phyloP scores from a whole-genome alignment of 2,329 filamentous ascomycete genomes.

The Ophiostoma perfectum region DNA sequence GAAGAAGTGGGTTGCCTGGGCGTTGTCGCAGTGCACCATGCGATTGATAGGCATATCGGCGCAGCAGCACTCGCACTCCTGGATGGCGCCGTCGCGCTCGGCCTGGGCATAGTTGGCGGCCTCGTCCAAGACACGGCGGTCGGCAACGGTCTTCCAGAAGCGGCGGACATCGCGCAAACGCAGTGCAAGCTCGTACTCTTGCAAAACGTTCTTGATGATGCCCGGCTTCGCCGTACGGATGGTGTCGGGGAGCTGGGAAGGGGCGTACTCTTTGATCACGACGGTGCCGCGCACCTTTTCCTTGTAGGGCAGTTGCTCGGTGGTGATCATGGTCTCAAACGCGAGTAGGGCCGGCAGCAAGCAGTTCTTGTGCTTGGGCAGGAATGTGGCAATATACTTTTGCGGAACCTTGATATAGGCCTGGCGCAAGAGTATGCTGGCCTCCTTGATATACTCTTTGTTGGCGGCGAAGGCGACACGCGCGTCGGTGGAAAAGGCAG shows the following conservation, averaged over 20 bases:
- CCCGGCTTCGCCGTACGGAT: slow-evolving; percentile 20
- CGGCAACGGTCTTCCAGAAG: slow-evolving; percentile 26
- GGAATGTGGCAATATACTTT: slow-evolving; percentile 28
- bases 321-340: slow-evolving; percentile 30
- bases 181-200: slow-evolving; percentile 39
- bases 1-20: slow-evolving; percentile 52
- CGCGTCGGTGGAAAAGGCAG: slow-evolving; percentile 28
- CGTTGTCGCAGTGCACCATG: slow-evolving; percentile 61
- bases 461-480: slow-evolving; percentile 18
- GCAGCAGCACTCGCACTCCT: slow-evolving; percentile 72
- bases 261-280: slow-evolving; percentile 23
- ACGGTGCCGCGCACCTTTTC: slow-evolving; percentile 24
- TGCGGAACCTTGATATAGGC: slow-evolving; percentile 35
- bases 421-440: slow-evolving; percentile 32
- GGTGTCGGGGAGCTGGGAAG: slow-evolving; percentile 25
- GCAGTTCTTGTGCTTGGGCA: slow-evolving; percentile 29
- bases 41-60: slow-evolving; percentile 59
- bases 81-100: slow-evolving; percentile 46
- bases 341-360: slow-evolving; percentile 36
- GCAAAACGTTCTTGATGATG: slow-evolving; percentile 32
- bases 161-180: slow-evolving; percentile 28
- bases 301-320: slow-evolving; percentile 32
- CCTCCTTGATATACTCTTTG: slow-evolving; percentile 16
- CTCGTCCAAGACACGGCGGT: slow-evolving; percentile 31
- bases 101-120: slow-evolving; percentile 40